Base-by-base conservation (phyloP, 345 rosid genomes). In the Populus tremula region DNA sequence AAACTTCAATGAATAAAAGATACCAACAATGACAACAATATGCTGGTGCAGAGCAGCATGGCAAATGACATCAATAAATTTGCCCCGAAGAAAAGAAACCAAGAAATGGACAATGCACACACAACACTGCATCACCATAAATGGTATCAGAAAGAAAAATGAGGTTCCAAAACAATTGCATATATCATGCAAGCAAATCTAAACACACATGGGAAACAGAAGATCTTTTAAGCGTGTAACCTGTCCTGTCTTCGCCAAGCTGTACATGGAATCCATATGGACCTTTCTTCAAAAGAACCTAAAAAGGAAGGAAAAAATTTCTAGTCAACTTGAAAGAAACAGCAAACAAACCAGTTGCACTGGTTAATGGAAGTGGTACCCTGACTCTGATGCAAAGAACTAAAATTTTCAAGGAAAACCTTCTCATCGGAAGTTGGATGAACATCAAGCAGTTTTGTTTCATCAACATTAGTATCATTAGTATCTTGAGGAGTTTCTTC, bases 201-300 rank as follows among this genome's bases (percentile, higher is more conserved):
- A 33, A 8, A 72, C 88, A 61, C 87, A 96, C 99, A 82, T 91
- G 97, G 82, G 94, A 76, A 76, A 84, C 85, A 47, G 91, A 89
- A 54, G 97, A 88, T 76, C 99, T 87, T 89, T 93, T 87, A 71
- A 98, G 98, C 41, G 80, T 29, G 78, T 84, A 89, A 56, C 93
- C 96, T 43, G 76, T 90, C 81, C 87, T 92, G 79, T 93, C 94
- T 77, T 96, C 98, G 45, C 98, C 98, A 73, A 96, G 97, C 85
- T 96, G 99, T 76, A 96, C 87, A 76, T 96, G 93, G 84, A 67
- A 70, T 82, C 99, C 99, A 76, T 93, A 96, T 47, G 99, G 99
- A 76, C 99, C 99, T 73, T 84, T 91, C 90, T 92, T 96, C 73
- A 96, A 83, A 75, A 96, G 84, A 87, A 93, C 76, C 99, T 96